These are phyloP conservation scores for Jamesozyma piceae DNA, from an alignment of 805 yeast species.

Conservation along the genomic window DNA sequence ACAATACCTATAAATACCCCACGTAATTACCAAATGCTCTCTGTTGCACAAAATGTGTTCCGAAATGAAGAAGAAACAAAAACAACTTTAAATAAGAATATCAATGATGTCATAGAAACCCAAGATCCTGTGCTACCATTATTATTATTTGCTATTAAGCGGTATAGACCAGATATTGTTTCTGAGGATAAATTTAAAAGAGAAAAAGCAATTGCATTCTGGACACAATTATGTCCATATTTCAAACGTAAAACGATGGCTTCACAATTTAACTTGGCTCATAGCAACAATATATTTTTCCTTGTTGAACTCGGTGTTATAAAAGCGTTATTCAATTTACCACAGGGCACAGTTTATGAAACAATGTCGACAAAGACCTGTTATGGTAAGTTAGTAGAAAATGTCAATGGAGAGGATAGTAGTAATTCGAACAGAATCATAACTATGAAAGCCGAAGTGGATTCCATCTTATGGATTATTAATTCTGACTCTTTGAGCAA, in stretches of 20 bases:
- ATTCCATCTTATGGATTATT: conserved; percentile 62
- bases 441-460: conserved; percentile 47
- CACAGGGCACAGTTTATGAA: conserved; percentile 35
- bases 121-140: conserved; percentile 22
- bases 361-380: conserved; percentile 47
- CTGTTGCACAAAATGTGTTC: conserved; percentile 32
- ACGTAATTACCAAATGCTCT: conserved; percentile 33
- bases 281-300: conserved; percentile 36
- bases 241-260: conserved; percentile 43
- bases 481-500: conserved; percentile 37
- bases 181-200: conserved; percentile 27
- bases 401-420: conserved; percentile 1
- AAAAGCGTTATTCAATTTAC: conserved; percentile 43
- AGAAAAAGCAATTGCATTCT: conserved; percentile 40
- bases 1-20: conserved; percentile 32
- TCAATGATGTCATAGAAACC: conserved; percentile 4
- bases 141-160: conserved; percentile 23
- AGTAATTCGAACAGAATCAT: conserved; percentile 25
- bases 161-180: conserved; percentile 20
- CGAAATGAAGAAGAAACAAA: conserved; percentile 25
- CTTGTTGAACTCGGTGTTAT: conserved; percentile 49
- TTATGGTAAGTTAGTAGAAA: conserved; percentile 36
- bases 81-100: conserved; percentile 3
- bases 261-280: conserved; percentile 37
- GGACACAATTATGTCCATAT: conserved; percentile 53